Conservation (phyloP, 1,284 basidiomycete genomes). For the Melampsora larici-populina region DNA sequence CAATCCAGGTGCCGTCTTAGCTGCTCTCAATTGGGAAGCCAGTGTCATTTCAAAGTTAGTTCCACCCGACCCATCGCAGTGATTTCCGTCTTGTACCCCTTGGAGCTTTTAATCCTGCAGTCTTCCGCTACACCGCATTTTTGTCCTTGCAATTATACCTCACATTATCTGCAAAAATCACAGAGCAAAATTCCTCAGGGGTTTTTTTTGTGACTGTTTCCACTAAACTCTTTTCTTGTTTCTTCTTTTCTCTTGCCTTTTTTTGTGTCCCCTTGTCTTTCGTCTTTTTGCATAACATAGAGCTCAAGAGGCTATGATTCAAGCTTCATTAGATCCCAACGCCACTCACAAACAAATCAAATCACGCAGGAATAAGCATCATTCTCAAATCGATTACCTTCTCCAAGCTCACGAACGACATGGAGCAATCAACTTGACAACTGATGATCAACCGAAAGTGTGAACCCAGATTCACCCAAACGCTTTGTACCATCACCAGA, state of each 20-base stretch:
- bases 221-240: not conserved
- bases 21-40: too few species aligned
- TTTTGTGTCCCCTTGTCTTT: not conserved
- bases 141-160: too few species aligned
- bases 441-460: too few species aligned
- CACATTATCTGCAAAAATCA: too few species aligned
- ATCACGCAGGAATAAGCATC: not conserved
- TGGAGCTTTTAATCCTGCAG: not conserved
- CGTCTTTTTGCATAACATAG: not conserved
- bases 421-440: too few species aligned
- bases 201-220: not conserved
- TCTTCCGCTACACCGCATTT: too few species aligned
- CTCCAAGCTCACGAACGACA: not conserved
- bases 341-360: constrained; percentile 6
- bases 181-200: not conserved
- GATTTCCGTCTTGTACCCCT: not conserved
- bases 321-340: constrained; percentile 24
- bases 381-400: not conserved
- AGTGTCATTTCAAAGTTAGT: constrained; percentile 42
- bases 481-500: too few species aligned
- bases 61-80: not conserved
- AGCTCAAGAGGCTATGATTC: constrained; percentile 36
- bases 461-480: too few species aligned
- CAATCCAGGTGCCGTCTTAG: constrained; percentile 27
- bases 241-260: not conserved